These are phyloP conservation scores for Stentor roeselii DNA, from an alignment of 73 alveolate genomes.

Conservation along the genomic window DNA sequence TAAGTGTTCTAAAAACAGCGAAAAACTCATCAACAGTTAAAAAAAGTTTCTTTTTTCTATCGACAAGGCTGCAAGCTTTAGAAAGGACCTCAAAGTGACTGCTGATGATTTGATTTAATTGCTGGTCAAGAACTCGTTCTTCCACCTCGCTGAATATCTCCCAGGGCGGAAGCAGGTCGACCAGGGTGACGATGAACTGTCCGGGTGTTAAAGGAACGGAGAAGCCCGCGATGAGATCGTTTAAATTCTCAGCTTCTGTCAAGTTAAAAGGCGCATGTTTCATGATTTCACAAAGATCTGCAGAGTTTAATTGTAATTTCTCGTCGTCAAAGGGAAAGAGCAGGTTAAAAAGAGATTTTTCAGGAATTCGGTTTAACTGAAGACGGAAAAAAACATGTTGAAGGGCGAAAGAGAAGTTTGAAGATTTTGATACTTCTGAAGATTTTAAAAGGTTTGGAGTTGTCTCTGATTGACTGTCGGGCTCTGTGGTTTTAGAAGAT, in stretches of 20 bases:
- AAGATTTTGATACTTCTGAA: not conserved
- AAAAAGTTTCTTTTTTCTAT: too few species aligned
- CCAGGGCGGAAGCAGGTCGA: not conserved
- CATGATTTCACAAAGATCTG: not conserved
- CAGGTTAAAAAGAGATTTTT: not conserved
- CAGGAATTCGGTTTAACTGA: slow-evolving; percentile 12
- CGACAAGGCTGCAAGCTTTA: not conserved
- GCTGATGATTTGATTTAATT: not conserved
- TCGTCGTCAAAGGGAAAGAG: not conserved
- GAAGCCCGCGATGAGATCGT: not conserved
- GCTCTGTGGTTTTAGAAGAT: not conserved
- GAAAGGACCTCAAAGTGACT: not conserved
- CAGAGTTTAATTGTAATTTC: not conserved
- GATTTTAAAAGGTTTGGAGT: not conserved
- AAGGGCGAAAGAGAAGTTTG: not conserved
- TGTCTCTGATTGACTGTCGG: not conserved
- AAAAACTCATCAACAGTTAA: not conserved
- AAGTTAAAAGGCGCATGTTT: not conserved
- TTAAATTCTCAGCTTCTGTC: not conserved
- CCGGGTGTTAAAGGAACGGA: not conserved
- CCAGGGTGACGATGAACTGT: not conserved
- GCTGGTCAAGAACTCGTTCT: not conserved
- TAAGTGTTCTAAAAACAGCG: not conserved
- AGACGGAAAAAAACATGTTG: not conserved
- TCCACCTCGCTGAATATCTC: not conserved